phyloP scores from a whole-genome alignment of 768 basidiomycete genomes.

The Boletus fagicola region DNA sequence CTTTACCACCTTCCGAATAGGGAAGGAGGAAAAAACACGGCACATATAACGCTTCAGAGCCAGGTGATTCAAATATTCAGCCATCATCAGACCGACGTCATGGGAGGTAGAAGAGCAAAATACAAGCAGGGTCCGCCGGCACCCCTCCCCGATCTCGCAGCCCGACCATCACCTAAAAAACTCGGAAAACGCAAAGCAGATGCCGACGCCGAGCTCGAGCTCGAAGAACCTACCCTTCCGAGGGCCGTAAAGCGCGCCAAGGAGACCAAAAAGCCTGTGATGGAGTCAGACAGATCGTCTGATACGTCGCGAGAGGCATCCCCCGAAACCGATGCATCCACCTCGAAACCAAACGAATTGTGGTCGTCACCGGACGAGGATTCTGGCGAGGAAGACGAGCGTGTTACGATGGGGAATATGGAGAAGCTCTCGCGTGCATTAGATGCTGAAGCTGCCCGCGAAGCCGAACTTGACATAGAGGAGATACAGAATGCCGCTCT shows the following conservation, averaged over 20 bases:
- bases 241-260: conserved; percentile 39
- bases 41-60: background rate
- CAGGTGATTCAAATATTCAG: background rate
- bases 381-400: conserved; percentile 51
- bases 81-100: conserved; percentile 30
- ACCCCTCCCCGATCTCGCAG: conserved; percentile 44
- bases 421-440: conserved; percentile 76
- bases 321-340: conserved; percentile 35
- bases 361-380: conserved; percentile 43
- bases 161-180: conserved; percentile 47
- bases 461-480: conserved; percentile 66
- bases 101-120: conserved; percentile 86
- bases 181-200: conserved; percentile 75
- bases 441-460: conserved; percentile 62
- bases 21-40: conserved; percentile 23
- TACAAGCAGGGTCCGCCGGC: conserved; percentile 77
- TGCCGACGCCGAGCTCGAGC: conserved; percentile 32
- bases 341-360: conserved; percentile 18
- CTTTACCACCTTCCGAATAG: conserved; percentile 16
- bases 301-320: conserved; percentile 43
- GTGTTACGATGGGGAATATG: conserved; percentile 76
- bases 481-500: conserved; percentile 59
- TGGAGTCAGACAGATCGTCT: conserved; percentile 25
- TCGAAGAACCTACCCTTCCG: conserved; percentile 26
- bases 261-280: conserved; percentile 24